Evolutionary conservation across 108 stramenopile species (phyloP), one percentile per base, ranked within the genome.

Genomic region (Pseudonitzschia multistriata): DNA sequence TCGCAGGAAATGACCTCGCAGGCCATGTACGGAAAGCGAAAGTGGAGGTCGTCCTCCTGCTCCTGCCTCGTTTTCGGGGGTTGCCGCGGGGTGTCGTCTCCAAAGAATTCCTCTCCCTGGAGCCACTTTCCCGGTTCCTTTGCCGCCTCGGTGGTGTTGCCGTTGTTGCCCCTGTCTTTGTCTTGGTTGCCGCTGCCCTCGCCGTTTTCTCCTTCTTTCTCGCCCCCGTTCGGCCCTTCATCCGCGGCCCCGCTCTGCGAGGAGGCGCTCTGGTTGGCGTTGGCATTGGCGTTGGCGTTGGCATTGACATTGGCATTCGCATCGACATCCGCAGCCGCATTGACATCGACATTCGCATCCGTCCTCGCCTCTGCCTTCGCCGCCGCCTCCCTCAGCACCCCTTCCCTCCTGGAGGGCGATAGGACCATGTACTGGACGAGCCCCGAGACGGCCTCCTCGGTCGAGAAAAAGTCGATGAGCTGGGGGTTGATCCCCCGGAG

Each of bases 1-100:
- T 98, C 97, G 61, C 93, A 97, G 71, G 96, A 98, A 55, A 98
- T 84, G 27, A 96, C 88, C 76, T 98, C 97, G 73, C 97, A 98
- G 15, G 92, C 89, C 96, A 97, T 94, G 87, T 96, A 98, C 0
- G 97, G 96, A 72, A 82, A 98, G 30, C 96, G 78, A 45, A 88
- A 66, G 70, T 75, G 81, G 39, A 71, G 56, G 48, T 79, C 45
- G 27, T 82, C 83, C 55, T 75, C 73, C 49, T 82, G 76, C 24
- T 82, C 74, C 17, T 52, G 56, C 30, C 27, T 5, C 25, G 49
- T 62, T 70, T 70, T 70, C 7, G 35, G 29, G n/a, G 67, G 67
- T 30, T 67, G 25, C 29, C 33, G 30, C 5, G 36, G 21, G 3
- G 49, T 42, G 10, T 68, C 74, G 31, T 60, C 59, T 2, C 33